Conservation (phyloP, 176 grass and related monocot species). For the Lolium rigidum region DNA sequence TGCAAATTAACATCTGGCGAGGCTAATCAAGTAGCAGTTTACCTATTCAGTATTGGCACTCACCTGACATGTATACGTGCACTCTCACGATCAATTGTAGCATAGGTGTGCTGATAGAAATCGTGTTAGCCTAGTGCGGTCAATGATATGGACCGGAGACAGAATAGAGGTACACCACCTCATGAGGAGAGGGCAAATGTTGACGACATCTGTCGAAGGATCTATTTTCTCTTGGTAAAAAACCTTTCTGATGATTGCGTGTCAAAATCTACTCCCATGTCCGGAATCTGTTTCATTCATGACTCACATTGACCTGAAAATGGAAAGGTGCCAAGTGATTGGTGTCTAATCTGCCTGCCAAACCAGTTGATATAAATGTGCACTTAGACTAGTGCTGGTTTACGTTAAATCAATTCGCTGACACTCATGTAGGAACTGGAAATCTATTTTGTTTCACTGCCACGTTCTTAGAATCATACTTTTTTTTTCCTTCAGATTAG, state of each 20-base stretch:
- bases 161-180: not conserved
- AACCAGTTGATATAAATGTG: not conserved
- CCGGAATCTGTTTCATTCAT: not conserved
- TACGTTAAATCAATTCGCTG: not conserved
- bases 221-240: not conserved
- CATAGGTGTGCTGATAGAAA: not conserved
- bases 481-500: not conserved
- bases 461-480: not conserved
- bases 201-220: not conserved
- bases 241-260: not conserved
- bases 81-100: not conserved
- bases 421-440: not conserved
- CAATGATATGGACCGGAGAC: not conserved
- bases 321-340: not conserved
- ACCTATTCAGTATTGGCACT: not conserved
- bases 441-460: not conserved
- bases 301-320: not conserved
- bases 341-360: not conserved
- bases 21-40: not conserved
- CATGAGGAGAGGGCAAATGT: not conserved
- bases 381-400: not conserved
- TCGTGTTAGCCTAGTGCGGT: not conserved
- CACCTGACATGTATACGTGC: slow-evolving; percentile 4
- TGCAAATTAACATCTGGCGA: not conserved
- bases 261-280: not conserved